Evolutionary conservation across 2,329 filamentous ascomycete species (phyloP).

Genomic region (Hypoxylon sp.): DNA sequence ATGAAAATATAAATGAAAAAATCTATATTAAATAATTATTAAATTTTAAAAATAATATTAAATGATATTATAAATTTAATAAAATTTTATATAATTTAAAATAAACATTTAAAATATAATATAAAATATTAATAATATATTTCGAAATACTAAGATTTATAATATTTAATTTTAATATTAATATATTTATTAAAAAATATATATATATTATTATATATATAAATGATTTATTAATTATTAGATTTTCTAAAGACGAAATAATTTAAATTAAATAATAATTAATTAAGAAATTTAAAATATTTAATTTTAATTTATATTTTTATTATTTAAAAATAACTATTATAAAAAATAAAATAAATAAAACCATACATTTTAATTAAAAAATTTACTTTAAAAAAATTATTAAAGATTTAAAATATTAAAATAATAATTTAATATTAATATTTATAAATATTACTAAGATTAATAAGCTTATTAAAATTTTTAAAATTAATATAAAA

Average conservation of each 20-base stretch:
- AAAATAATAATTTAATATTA: conserved; percentile 9
- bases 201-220: conserved; percentile 25
- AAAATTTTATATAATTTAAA: conserved; percentile 27
- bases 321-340: too few relatives aligned
- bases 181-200: conserved; percentile 23
- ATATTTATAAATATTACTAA: conserved; percentile 22
- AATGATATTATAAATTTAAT: conserved; percentile 22
- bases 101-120: conserved; percentile 21
- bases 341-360: too few relatives aligned
- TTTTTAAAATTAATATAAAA: conserved; percentile 2
- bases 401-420: conserved; percentile 26
- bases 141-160: too few relatives aligned
- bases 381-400: conserved; percentile 22
- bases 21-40: conserved; percentile 22
- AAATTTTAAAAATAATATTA: conserved; percentile 18
- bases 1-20: conserved; percentile 23
- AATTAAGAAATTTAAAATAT: too few relatives aligned
- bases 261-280: conserved; percentile 19
- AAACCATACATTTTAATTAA: conserved; percentile 27
- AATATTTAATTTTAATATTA: conserved; percentile 15
- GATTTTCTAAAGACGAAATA: conserved; percentile 20
- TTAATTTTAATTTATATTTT: too few relatives aligned
- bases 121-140: conserved; percentile 16
- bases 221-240: conserved; percentile 23
- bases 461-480: conserved; percentile 15